A percentile compares a stretch with the other conserved stretches of the same genome.
Evolutionary conservation across 768 basidiomycete genomes (phyloP).

Genomic region (Suillus ampliporus): DNA sequence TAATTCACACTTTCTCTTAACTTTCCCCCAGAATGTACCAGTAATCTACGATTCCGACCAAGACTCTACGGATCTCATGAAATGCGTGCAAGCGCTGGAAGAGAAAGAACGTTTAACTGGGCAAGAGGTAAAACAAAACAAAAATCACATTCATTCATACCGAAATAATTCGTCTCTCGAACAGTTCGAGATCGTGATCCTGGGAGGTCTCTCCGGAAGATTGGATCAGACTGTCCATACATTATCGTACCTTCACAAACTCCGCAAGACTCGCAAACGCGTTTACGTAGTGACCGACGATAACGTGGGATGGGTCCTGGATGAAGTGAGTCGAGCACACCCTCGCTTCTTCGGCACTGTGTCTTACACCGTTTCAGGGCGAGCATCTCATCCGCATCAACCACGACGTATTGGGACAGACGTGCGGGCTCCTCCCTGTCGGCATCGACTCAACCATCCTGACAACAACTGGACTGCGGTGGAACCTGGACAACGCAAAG

Average conservation of each 20-base stretch:
- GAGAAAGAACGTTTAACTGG: constrained; percentile 56
- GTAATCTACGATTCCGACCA: constrained; percentile 74
- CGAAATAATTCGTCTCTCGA: constrained; percentile 12
- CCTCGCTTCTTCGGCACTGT: neutral
- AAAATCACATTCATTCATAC: neutral
- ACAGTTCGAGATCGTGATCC: constrained; percentile 73
- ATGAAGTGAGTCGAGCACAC: constrained; percentile 61
- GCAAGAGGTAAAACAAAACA: constrained; percentile 43
- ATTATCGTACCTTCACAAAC: constrained; percentile 82
- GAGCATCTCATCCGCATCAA: constrained; percentile 81
- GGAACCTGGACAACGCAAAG: constrained; percentile 75
- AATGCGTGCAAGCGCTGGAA: constrained; percentile 74
- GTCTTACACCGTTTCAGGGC: constrained; percentile 56
- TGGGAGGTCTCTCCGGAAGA: constrained; percentile 90
- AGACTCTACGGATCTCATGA: constrained; percentile 94
- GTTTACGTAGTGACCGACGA: constrained; percentile 89
- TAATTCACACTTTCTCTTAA: constrained; percentile 2
- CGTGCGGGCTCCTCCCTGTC: constrained; percentile 94
- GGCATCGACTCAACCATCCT: constrained; percentile 79
- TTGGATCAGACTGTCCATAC: constrained; percentile 95
- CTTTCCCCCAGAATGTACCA: constrained; percentile 59
- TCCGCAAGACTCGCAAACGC: constrained; percentile 60
- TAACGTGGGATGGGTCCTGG: constrained; percentile 89
- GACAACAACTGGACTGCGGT: constrained; percentile 84
- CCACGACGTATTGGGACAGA: constrained; percentile 75